phyloP scores from a whole-genome alignment of 2,329 filamentous ascomycete genomes.

The Fusarium sp. region DNA sequence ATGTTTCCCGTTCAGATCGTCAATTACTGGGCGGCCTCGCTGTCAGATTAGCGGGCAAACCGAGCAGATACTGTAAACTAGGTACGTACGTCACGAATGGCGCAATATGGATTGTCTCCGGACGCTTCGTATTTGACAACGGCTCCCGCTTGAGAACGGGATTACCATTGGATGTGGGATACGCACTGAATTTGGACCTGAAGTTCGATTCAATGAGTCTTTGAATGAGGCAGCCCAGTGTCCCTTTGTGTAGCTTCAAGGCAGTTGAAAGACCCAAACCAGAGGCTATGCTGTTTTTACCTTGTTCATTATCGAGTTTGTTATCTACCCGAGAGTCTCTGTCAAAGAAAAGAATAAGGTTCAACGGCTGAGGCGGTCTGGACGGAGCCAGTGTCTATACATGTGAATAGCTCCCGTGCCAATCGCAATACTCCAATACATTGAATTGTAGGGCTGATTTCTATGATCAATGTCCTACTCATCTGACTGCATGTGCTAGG shows the following conservation, averaged over 20 bases:
- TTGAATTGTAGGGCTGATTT: constrained; percentile 19
- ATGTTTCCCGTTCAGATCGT: background rate
- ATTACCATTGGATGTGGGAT: constrained; percentile 6
- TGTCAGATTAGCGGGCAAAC: constrained; percentile 32
- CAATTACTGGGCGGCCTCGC: constrained; percentile 37
- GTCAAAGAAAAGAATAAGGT: background rate
- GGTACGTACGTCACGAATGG: constrained; percentile 18
- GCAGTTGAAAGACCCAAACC: background rate
- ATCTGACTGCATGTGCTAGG: constrained; percentile 40
- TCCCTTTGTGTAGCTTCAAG: background rate
- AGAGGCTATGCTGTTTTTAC: background rate
- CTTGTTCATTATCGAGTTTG: background rate
- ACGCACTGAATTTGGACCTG: background rate
- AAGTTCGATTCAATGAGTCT: background rate
- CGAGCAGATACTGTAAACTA: background rate
- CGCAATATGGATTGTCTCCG: constrained; percentile 10
- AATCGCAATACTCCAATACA: constrained; percentile 20
- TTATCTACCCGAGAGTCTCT: background rate
- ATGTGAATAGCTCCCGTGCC: constrained; percentile 9
- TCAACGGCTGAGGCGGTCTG: background rate
- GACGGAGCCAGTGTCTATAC: background rate
- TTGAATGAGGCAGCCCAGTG: constrained; percentile 2
- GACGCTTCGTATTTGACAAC: constrained; percentile 8
- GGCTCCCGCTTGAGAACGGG: background rate
- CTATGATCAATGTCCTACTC: constrained; percentile 21